A percentile compares a stretch with the other conserved stretches of the same genome.
Evolutionary conservation across 2,329 filamentous ascomycete species (phyloP).

Genomic region (Pseudogymnoascus destructans): DNA sequence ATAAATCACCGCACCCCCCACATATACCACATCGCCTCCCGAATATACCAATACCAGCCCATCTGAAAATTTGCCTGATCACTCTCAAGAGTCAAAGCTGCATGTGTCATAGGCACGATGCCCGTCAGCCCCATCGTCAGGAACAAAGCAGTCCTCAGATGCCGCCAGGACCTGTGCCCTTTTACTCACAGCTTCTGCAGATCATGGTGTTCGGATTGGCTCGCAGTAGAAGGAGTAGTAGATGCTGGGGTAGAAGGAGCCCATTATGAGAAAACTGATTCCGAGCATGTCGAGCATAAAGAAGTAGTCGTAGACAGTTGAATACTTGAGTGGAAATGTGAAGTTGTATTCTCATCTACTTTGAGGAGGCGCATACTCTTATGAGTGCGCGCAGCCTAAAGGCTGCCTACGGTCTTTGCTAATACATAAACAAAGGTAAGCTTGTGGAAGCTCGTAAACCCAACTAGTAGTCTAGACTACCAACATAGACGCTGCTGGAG

Average conservation of each 20-base stretch:
- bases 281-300: neutral
- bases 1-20: neutral
- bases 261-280: neutral
- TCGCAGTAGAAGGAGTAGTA: conserved; percentile 3
- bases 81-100: neutral
- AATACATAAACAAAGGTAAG: too few relatives aligned
- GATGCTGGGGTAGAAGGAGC: neutral
- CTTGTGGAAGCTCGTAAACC: too few relatives aligned
- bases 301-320: neutral
- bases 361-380: too few relatives aligned
- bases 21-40: neutral
- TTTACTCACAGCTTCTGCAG: neutral
- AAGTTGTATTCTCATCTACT: too few relatives aligned
- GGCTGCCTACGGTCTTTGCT: too few relatives aligned
- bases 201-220: neutral
- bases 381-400: too few relatives aligned
- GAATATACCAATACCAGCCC: conserved; percentile 3
- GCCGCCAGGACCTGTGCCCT: neutral
- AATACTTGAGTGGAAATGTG: too few relatives aligned
- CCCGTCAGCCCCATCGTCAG: neutral
- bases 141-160: neutral
- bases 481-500: neutral
- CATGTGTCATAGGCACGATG: conserved; percentile 2
- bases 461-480: too few relatives aligned
- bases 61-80: neutral